Base-by-base conservation (phyloP, 768 basidiomycete genomes). In the Lepiota brunneoincarnata region DNA sequence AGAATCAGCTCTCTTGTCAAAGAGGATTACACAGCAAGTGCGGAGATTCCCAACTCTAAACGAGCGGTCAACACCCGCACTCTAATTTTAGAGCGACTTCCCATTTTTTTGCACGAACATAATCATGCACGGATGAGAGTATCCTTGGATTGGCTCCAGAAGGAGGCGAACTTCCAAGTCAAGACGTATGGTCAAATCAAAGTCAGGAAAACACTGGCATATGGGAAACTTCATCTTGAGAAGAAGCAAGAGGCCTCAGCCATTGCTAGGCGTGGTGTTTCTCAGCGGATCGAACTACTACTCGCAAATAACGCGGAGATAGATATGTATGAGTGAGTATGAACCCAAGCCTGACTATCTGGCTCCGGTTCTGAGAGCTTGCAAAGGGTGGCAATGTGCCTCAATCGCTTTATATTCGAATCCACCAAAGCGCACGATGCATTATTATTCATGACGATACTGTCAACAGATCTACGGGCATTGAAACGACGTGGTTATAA, bases 21-120 rank as follows among this genome's bases (percentile, higher is more conserved):
- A 56, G 92, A 95, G 62, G 87, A 91, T 28, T 89, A 91, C 62
- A 79, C 82, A 48, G 76, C 82, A 0, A 72, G 78, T 3, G 67
- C 67, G 11, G 85, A 89, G 64, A 65, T 84, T 17, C 69, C 65
- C 37, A 67, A 75, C 37, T 73, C 78, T 0, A 78, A 75, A 57
- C 66, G 69, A 21, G 79, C 84, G 2, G 59, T 63, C 1, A 82
- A 86, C 9, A 78, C 77, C 9, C 82, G 83, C 2, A 61, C 74
- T 2, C 74, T 92, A 35, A 83, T 94, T 11, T 70, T 96, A 23
- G 90, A 98, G 69, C 75, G 95, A 28, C 72, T 97, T 17, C 91
- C 95, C 0, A 72, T 99, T 26, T 98, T 98, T 73, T 76, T 98
- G 4, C 88, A 96, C 49, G 96, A 98, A 62, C 89, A 94, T 51